Conservation (phyloP, 108 stramenopile species). For the Skeletonema potamos region DNA sequence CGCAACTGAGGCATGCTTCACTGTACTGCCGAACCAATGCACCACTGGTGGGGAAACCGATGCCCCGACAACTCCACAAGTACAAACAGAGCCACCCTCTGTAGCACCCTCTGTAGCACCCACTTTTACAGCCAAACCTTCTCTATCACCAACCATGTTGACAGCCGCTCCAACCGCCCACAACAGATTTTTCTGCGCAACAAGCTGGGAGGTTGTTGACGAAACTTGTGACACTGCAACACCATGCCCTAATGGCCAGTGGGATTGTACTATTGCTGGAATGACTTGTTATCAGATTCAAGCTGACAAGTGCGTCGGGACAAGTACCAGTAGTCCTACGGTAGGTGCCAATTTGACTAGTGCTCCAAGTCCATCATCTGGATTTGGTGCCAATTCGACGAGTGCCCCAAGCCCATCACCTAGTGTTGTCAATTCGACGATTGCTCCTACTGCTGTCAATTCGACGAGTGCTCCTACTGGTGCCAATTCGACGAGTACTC, state of each 20-base stretch:
- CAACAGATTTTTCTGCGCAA: neutral
- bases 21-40: neutral
- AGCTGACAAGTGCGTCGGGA: neutral
- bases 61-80: neutral
- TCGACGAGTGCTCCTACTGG: too few relatives aligned
- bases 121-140: too few relatives aligned
- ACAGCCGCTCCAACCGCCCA: neutral
- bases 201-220: neutral
- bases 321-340: neutral
- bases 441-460: too few relatives aligned
- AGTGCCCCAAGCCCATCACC: too few relatives aligned
- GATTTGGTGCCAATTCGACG: too few relatives aligned
- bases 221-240: neutral
- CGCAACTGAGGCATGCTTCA: neutral
- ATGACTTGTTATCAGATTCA: neutral
- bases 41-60: too few relatives aligned
- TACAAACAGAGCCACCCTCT: neutral
- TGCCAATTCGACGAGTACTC: too few relatives aligned
- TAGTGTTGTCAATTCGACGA: too few relatives aligned
- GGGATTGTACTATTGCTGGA: neutral
- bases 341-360: too few relatives aligned
- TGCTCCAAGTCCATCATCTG: too few relatives aligned
- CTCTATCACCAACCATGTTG: neutral
- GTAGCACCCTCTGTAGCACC: too few relatives aligned
- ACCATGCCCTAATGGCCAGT: neutral